Evolutionary conservation across 23 red algal genomes (phyloP), one percentile per base, ranked within the genome.

Genomic region (Gracilaria domingensis): DNA sequence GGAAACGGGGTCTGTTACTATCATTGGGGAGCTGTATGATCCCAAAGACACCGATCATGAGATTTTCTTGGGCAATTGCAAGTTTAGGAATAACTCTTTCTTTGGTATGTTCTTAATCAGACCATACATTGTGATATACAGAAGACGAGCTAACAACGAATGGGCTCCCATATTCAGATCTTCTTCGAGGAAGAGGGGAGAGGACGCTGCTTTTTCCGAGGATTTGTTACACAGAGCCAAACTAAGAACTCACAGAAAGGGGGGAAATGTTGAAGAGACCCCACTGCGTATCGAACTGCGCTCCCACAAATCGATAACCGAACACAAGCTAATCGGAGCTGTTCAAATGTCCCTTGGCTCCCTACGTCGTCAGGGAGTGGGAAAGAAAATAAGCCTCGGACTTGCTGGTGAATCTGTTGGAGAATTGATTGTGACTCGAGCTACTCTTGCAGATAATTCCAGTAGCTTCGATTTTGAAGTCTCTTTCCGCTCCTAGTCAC

Each of bases 161-260:
- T 94, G 91, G 91, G 91, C 91, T 37, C 82, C 91, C 8, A 94
- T 94, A 55, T 94, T 87, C 50, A 39, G 91, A 24, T 94, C 91
- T 37, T 80, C 75, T 66, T 30, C 82, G 57, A 87, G 64, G 37
- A 86, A 87, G 66, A 79, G 58, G 57, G 91, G 74, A 14, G 91
- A 94, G 49, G 82, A 87, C 28, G 82, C 91, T 11, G 82, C 91
- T 25, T 94, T 87, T 66, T 62, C 80, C 12, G 72, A 94, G 17
- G 91, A 94, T 38, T 49, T 94, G 18, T 38, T 94, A 33, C 82
- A 60, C 23, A 28, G 82, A 28, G 91, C 91, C 0, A 87, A 71
- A 47, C 79, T 94, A 26, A 82, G 91, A 56, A 94, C 91, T 2
- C 87, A 66, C 1, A 87, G 38, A 14, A 53, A 59, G 37, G 75